Percentiles rank a stretch among this genome's conserved stretches.
Conservation (phyloP, 2,329 filamentous ascomycete genomes). For the Cladophialophora carrionii region DNA sequence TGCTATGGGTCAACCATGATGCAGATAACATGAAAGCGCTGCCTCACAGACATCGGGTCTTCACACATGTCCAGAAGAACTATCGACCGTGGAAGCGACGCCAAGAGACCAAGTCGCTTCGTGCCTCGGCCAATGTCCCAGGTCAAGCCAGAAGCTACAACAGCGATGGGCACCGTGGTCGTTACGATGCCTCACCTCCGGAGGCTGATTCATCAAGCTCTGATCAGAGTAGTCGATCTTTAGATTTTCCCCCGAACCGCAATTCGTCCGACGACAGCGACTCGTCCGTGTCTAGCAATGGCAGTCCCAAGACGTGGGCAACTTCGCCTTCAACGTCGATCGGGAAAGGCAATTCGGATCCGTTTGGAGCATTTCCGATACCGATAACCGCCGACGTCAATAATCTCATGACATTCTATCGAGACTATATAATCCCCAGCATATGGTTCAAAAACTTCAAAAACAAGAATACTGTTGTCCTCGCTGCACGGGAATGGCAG, state of each 20-base stretch:
- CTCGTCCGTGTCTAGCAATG: background rate
- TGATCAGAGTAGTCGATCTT: background rate
- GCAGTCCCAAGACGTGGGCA: background rate
- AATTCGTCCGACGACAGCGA: background rate
- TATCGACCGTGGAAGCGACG: slow-evolving; percentile 26
- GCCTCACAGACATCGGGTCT: slow-evolving; percentile 21
- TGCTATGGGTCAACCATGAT: slow-evolving; percentile 22
- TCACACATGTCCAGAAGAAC: slow-evolving; percentile 22
- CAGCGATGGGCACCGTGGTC: background rate
- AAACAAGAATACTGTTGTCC: slow-evolving; percentile 8
- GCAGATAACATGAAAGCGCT: slow-evolving; percentile 18
- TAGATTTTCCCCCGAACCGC: background rate
- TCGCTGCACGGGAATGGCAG: slow-evolving; percentile 14
- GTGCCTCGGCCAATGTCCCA: slow-evolving; percentile 11
- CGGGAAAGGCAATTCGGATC: slow-evolving; percentile 25
- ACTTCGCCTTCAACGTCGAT: slow-evolving; percentile 6
- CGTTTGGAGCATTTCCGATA: slow-evolving; percentile 18
- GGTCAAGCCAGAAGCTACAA: background rate
- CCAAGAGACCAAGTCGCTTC: slow-evolving; percentile 17
- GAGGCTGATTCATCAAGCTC: background rate
- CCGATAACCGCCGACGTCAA: slow-evolving; percentile 20
- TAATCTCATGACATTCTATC: slow-evolving; percentile 22
- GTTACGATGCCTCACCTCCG: too few species aligned
- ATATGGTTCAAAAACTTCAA: slow-evolving; percentile 14
- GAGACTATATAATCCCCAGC: slow-evolving; percentile 17